Evolutionary conservation across 768 basidiomycete species (phyloP), one percentile per base, ranked within the genome.

Genomic region (Leccinum broughii): DNA sequence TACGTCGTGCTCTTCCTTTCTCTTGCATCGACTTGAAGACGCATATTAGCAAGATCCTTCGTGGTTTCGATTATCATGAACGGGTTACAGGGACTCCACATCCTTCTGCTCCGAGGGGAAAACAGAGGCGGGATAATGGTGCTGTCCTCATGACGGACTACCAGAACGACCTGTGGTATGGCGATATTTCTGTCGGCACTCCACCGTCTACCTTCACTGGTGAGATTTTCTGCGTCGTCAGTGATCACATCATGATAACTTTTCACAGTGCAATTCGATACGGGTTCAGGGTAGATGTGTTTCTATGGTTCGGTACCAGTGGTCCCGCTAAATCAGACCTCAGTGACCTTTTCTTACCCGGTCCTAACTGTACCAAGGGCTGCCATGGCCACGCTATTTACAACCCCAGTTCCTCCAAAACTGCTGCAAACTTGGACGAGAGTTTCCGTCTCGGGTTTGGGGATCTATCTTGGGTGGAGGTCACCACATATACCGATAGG

Each of bases 341-440:
- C 37, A 24, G 70, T 20, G 73, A 74, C 46, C 56, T 75, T 3
- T 70, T 70, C 60, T 37, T 75, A 24, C 72, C 75, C 4, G 66
- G 65, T 1, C 26, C 63, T 4, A 3, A 51, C 4, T 76, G 74
- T 61, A 32, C 3, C 15, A 60, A 57, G 22, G 61, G 2, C 28
- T 79, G 78, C 61, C 7, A 15, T 0, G 65, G 59, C 2, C 76
- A 79, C 59, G 60, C 49, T 32, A 61, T 67, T 51, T 80, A 77
- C 62, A 55, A 75, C 58, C 67, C 77, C 0, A 13, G 8, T 1
- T 2, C 6, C 9, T 70, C 68, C 51, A 54, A 55, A 5, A 64
- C 60, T 17, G 10, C 64, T 2, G 10, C 39, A 0, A 52, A 59
- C 26, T 24, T 61, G 56, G 6, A 9, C 5, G 11, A 37, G 34